phyloP scores from a whole-genome alignment of 129 eudicot genomes.

The Chrysanthemum seticuspe region DNA sequence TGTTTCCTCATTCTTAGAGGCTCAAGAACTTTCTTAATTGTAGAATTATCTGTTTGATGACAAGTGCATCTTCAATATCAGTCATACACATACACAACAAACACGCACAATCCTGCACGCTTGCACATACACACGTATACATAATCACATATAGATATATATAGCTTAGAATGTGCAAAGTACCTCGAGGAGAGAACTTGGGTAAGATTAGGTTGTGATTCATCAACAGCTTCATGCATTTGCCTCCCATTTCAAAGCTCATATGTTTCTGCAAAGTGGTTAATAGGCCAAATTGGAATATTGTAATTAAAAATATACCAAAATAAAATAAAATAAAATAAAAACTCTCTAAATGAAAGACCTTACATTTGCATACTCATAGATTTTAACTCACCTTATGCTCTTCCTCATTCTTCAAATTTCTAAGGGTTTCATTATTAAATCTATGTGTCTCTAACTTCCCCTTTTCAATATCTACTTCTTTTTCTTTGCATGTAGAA shows the following conservation, averaged over 20 bases:
- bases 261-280: constrained; percentile 50
- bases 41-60: constrained; percentile 49
- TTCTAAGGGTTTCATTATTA: constrained; percentile 36
- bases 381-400: constrained; percentile 44
- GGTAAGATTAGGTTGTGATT: constrained; percentile 55
- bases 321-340: background rate
- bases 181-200: constrained; percentile 65
- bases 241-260: constrained; percentile 56
- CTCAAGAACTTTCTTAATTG: constrained; percentile 44
- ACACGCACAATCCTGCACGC: background rate
- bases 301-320: no score
- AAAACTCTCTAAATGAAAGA: background rate
- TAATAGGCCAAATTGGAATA: background rate
- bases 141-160: background rate
- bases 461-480: constrained; percentile 69
- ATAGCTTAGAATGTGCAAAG: background rate
- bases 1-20: constrained; percentile 65
- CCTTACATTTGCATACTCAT: background rate
- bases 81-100: background rate
- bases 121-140: background rate
- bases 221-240: constrained; percentile 57
- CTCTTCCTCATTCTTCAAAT: constrained; percentile 46
- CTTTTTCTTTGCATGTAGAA: constrained; percentile 40
- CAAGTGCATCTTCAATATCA: constrained; percentile 8
- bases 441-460: constrained; percentile 40